phyloP scores from a whole-genome alignment of 1,284 basidiomycete species.

The Boletus sp. region DNA sequence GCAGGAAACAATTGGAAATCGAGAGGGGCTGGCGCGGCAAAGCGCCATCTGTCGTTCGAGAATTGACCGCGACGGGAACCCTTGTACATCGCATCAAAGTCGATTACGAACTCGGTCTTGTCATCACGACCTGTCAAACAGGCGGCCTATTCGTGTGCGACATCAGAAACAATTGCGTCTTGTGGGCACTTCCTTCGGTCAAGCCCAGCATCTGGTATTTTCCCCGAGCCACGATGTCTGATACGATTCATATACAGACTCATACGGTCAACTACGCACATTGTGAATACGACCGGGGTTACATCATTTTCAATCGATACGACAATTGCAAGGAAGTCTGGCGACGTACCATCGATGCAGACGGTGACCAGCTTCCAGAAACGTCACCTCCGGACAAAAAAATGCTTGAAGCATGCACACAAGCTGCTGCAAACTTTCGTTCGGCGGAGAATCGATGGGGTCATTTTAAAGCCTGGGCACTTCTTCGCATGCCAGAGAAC shows the following conservation, averaged over 20 bases:
- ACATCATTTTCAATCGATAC: constrained; percentile 63
- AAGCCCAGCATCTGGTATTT: constrained; percentile 9
- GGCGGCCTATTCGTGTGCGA: constrained; percentile 60
- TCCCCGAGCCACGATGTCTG: neutral
- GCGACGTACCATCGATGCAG: constrained; percentile 43
- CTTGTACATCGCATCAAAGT: constrained; percentile 71
- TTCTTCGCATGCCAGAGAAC: constrained; percentile 45
- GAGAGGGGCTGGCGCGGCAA: constrained; percentile 57
- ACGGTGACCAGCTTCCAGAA: constrained; percentile 25
- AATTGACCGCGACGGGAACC: constrained; percentile 35
- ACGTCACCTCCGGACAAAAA: constrained; percentile 37
- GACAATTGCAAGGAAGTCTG: constrained; percentile 66
- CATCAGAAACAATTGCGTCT: constrained; percentile 42
- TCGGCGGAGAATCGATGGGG: constrained; percentile 32
- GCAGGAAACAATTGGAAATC: constrained; percentile 44
- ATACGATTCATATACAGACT: constrained; percentile 34
- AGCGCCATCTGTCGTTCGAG: constrained; percentile 38
- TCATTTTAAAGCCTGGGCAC: constrained; percentile 59
- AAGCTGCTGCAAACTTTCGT: constrained; percentile 15
- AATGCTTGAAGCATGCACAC: constrained; percentile 33
- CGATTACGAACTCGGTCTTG: constrained; percentile 55
- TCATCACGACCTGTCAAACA: constrained; percentile 52
- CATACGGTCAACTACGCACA: constrained; percentile 63
- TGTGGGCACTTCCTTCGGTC: constrained; percentile 60
- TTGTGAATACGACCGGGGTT: constrained; percentile 72